A percentile compares a stretch with the other conserved stretches of the same genome.
Evolutionary conservation across 495 filamentous ascomycete genomes (phyloP).

Genomic region (Aspergillus biplanus): DNA sequence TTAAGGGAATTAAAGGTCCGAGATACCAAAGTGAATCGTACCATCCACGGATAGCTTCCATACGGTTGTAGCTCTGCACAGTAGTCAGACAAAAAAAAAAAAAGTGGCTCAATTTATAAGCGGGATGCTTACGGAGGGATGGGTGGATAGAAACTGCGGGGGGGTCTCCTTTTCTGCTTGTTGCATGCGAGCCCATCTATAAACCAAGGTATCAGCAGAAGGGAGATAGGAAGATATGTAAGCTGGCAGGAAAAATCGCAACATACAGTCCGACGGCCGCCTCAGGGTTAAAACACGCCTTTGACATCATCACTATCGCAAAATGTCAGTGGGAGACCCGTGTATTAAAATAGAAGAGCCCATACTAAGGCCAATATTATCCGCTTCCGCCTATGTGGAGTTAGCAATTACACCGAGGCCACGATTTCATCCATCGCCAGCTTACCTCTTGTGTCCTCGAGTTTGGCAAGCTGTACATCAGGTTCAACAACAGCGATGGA

Average conservation of each 20-base stretch:
- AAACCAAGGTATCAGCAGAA: constrained; percentile 9
- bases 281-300: constrained; percentile 71
- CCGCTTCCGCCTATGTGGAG: constrained; percentile 61
- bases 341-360: constrained; percentile 32
- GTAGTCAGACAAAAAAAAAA: constrained; percentile 24
- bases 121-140: constrained; percentile 67
- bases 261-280: constrained; percentile 66
- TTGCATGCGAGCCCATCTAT: constrained; percentile 76
- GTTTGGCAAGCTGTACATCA: constrained; percentile 70
- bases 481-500: constrained; percentile 53
- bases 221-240: neutral
- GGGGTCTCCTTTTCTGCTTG: constrained; percentile 55
- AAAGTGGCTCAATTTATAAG: neutral
- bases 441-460: constrained; percentile 67
- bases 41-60: constrained; percentile 71
- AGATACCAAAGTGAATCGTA: constrained; percentile 24
- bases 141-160: constrained; percentile 84
- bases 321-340: constrained; percentile 30
- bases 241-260: neutral
- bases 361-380: constrained; percentile 81
- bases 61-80: constrained; percentile 64
- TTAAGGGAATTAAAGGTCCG: constrained; percentile 11
- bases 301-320: constrained; percentile 60
- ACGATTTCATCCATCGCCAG: neutral
- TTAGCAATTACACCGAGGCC: neutral